Evolutionary conservation across 78 protist genomes (phyloP), one percentile per base, ranked within the genome.

Genomic region (Speleostelium caveatum): DNA sequence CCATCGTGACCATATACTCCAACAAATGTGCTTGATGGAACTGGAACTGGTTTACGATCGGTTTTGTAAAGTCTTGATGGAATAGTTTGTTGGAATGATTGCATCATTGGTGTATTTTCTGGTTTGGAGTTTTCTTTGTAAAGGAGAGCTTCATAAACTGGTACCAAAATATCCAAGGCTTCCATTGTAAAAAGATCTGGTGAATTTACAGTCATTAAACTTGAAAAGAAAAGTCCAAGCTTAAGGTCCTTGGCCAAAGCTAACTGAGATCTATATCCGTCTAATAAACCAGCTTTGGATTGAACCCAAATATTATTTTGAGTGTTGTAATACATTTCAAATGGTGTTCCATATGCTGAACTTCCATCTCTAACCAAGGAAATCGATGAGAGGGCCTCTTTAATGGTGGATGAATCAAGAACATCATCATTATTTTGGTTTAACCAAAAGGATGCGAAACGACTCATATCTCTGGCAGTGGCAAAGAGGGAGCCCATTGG

Each of bases 271-370:
- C 73, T n/a, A 42, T 62, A 71, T 0, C 93, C 93, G 7, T 30
- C 28, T 3, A 58, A 28, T 30, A 59, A 30, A 33, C 93, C 93
- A 28, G 68, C 80, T 61, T 86, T 86, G 2, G 45, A n/a, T 45
- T 86, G 56, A 4, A 60, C 28, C 93, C 93, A 86, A 22, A 83
- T 45, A 2, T 33, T 33, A 56, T 86, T 76, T 28, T 17, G 36
- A 24, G 12, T 22, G 26, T 86, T 58, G 41, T 86, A 86, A 30
- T 39, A 66, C 93, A 86, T 76, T 73, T 86, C 93, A 51, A 75
- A 86, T 55, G 93, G 93, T 45, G 86, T 75, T 12, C 93, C 93
- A 33, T 86, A 86, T 2, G 77, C 93, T 3, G 39, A 24, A 32
- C 22, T 24, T 32, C 93, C 93, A 62, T 86, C 83, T 16, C 42